Percentiles rank a stretch among this genome's conserved stretches.
These are phyloP conservation scores for Macrophomina pseudophaseolina DNA, from an alignment of 2,329 filamentous ascomycete species.

Conservation along the genomic window DNA sequence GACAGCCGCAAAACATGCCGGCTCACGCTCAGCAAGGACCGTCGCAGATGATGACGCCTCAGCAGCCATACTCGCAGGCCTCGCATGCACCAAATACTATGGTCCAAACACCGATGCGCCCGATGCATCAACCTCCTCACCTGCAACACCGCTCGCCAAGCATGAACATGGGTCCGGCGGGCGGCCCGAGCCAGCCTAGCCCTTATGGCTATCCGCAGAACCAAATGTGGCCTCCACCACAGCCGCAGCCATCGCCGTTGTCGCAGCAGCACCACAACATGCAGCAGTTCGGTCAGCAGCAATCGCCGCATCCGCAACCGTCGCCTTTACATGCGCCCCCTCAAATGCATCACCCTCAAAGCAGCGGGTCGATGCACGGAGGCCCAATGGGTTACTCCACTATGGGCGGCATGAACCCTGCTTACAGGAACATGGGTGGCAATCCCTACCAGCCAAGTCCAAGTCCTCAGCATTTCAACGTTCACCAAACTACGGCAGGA, in stretches of 20 bases:
- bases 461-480: constrained; percentile 49
- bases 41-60: constrained; percentile 66
- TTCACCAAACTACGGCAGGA: constrained; percentile 48
- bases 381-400: constrained; percentile 51
- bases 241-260: constrained; percentile 55
- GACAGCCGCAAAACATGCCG: constrained; percentile 63
- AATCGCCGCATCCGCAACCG: constrained; percentile 52
- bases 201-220: constrained; percentile 52
- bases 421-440: constrained; percentile 51
- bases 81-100: constrained; percentile 64
- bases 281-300: constrained; percentile 50
- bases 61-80: constrained; percentile 65
- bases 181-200: constrained; percentile 48
- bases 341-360: constrained; percentile 53
- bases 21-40: constrained; percentile 64
- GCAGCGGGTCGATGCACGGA: constrained; percentile 48
- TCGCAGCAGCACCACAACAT: constrained; percentile 51
- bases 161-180: constrained; percentile 47
- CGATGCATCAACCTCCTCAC: constrained; percentile 68
- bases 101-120: constrained; percentile 73
- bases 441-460: constrained; percentile 57
- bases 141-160: constrained; percentile 71
- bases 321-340: constrained; percentile 56
- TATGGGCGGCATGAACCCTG: constrained; percentile 52
- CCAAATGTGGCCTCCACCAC: constrained; percentile 56